A percentile compares a stretch with the other conserved stretches of the same genome.
These are phyloP conservation scores for Globisporangium echinulatum DNA, from an alignment of 352 stramenopile species.

Conservation along the genomic window DNA sequence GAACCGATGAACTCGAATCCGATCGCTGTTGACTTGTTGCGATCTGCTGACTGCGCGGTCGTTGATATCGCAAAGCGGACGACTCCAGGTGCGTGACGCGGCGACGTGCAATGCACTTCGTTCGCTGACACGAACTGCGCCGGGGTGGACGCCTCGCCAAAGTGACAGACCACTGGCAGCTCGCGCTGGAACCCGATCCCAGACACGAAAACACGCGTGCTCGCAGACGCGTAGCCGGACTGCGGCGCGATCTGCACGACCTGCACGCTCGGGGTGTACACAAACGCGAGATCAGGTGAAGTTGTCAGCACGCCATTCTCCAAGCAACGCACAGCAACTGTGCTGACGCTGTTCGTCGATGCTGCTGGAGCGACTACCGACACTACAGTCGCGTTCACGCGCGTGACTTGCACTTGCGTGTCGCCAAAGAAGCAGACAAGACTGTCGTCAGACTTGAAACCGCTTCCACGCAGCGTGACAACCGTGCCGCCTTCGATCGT, in stretches of 20 bases:
- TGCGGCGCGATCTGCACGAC: slow-evolving; percentile 2
- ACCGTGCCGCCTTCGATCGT: slow-evolving; percentile 8
- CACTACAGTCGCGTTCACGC: slow-evolving; percentile 9
- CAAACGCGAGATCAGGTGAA: slow-evolving; percentile 4
- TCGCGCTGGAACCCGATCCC: slow-evolving; percentile 5
- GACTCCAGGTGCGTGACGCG: not conserved
- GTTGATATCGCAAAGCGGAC: not conserved
- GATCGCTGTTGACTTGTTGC: not conserved
- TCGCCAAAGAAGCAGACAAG: slow-evolving; percentile 3
- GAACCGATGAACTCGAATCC: slow-evolving; percentile 13
- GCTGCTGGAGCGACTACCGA: not conserved
- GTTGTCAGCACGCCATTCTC: not conserved
- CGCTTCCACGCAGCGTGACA: slow-evolving; percentile 5
- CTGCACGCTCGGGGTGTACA: not conserved
- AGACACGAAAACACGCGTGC: not conserved
- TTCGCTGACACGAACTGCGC: slow-evolving; percentile 3
- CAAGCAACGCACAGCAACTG: slow-evolving; percentile 1
- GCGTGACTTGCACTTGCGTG: not conserved
- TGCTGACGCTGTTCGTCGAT: not conserved
- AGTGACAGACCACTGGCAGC: not conserved
- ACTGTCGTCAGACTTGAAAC: not conserved
- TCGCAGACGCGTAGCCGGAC: slow-evolving; percentile 1
- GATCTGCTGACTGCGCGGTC: not conserved
- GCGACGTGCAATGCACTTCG: not conserved
- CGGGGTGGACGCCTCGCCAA: not conserved